Conservation (phyloP, 768 basidiomycete genomes). For the Saitozyma podzolica region DNA sequence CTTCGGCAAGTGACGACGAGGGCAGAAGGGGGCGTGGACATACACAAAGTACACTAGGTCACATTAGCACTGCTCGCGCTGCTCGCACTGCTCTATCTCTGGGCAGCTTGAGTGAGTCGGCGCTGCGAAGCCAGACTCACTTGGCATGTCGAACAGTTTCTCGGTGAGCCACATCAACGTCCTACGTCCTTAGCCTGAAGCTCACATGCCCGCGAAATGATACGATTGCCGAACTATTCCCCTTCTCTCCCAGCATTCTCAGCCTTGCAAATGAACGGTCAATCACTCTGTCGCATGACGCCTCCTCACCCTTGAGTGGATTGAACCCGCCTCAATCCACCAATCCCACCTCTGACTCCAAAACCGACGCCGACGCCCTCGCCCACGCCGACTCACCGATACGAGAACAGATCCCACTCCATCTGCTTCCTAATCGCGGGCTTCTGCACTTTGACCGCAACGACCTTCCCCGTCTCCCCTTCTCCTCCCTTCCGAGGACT, state of each 20-base stretch:
- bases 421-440: constrained; percentile 82
- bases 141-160: constrained; percentile 76
- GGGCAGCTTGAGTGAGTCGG: not conserved
- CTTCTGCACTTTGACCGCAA: constrained; percentile 90
- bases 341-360: too few species aligned
- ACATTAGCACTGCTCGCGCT: constrained; percentile 14
- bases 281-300: too few species aligned
- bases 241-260: too few species aligned
- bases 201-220: too few species aligned
- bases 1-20: constrained; percentile 53
- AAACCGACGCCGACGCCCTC: too few species aligned
- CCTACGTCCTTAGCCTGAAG: constrained; percentile 35
- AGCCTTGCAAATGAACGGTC: too few species aligned
- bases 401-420: constrained; percentile 60
- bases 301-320: too few species aligned
- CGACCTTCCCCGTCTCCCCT: constrained; percentile 49
- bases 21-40: constrained; percentile 5
- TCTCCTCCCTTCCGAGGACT: constrained; percentile 48
- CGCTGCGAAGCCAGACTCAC: constrained; percentile 23
- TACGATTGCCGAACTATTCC: too few species aligned
- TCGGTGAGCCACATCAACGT: constrained; percentile 54
- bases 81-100: too few species aligned
- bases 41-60: constrained; percentile 37
- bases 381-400: constrained; percentile 30
- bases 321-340: too few species aligned